phyloP scores from a whole-genome alignment of 345 rosid species.

The Limnanthes douglasii region DNA sequence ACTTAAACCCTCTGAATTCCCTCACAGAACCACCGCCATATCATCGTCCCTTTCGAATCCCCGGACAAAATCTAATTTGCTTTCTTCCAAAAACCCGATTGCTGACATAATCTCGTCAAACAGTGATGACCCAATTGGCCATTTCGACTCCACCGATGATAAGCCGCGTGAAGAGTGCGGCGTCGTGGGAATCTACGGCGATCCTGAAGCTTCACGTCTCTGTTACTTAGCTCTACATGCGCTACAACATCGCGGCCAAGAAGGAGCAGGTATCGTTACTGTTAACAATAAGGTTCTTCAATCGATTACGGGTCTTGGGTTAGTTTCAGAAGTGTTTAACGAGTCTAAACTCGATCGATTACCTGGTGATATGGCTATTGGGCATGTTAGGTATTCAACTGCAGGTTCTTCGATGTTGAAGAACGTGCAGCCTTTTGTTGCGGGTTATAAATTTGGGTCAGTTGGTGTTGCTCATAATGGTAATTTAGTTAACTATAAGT shows the following conservation, averaged over 20 bases:
- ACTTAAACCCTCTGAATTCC: conserved; percentile 20
- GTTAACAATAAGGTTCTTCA: conserved; percentile 58
- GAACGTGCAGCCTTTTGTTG: conserved; percentile 97
- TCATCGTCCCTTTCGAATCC: not conserved
- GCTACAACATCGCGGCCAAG: conserved; percentile 96
- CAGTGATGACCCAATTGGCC: conserved; percentile 8
- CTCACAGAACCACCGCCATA: not conserved
- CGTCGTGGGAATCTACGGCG: conserved; percentile 86
- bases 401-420: conserved; percentile 92
- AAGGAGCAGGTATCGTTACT: conserved; percentile 97
- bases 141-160: conserved; percentile 28
- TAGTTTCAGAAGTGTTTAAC: conserved; percentile 85
- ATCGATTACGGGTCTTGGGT: conserved; percentile 83
- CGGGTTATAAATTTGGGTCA: conserved; percentile 77
- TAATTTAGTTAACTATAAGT: conserved; percentile 63
- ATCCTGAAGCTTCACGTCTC: conserved; percentile 83
- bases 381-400: conserved; percentile 92
- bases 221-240: conserved; percentile 92
- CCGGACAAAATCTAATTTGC: conserved; percentile 9
- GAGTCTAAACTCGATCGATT: conserved; percentile 75
- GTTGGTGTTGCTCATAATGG: conserved; percentile 97
- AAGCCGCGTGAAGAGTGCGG: conserved; percentile 98
- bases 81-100: conserved; percentile 31
- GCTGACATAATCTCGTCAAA: conserved; percentile 12
- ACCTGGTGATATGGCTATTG: conserved; percentile 77